These are phyloP conservation scores for Hyaloscypha finlandica DNA, from an alignment of 495 filamentous ascomycete species.

Conservation along the genomic window DNA sequence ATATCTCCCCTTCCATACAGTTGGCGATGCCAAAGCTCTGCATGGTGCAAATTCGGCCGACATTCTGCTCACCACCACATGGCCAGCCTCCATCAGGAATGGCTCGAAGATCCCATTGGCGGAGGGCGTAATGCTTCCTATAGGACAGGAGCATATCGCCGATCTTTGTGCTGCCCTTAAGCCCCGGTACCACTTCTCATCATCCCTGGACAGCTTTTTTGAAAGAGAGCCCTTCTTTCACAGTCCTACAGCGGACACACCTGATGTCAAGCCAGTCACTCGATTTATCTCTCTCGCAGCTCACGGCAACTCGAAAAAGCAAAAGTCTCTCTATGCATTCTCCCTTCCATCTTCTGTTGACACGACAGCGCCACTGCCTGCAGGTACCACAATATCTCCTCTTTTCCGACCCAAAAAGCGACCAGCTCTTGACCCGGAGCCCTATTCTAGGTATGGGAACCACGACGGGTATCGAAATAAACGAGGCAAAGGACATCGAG, in stretches of 20 bases:
- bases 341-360: conserved; percentile 66
- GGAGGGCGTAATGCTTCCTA: conserved; percentile 43
- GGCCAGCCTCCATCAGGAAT: conserved; percentile 72
- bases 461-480: conserved; percentile 45
- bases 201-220: conserved; percentile 68
- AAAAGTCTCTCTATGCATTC: conserved; percentile 92
- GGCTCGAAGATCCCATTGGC: conserved; percentile 58
- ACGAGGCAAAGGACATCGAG: conserved; percentile 47
- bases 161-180: conserved; percentile 75
- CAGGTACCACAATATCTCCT: conserved; percentile 71
- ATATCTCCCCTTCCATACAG: conserved; percentile 67
- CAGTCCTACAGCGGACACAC: conserved; percentile 52
- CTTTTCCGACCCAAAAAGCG: conserved; percentile 61
- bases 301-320: conserved; percentile 69
- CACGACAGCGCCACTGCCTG: conserved; percentile 55
- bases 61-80: conserved; percentile 81
- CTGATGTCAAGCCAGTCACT: conserved; percentile 61
- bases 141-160: conserved; percentile 52
- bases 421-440: conserved; percentile 54
- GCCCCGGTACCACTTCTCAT: conserved; percentile 86
- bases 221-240: conserved; percentile 95
- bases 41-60: conserved; percentile 75
- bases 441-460: conserved; percentile 61
- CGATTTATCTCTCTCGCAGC: conserved; percentile 87
- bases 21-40: conserved; percentile 73